Base-by-base conservation (phyloP, 169 alveolate genomes). In the Eimeria maxima region DNA sequence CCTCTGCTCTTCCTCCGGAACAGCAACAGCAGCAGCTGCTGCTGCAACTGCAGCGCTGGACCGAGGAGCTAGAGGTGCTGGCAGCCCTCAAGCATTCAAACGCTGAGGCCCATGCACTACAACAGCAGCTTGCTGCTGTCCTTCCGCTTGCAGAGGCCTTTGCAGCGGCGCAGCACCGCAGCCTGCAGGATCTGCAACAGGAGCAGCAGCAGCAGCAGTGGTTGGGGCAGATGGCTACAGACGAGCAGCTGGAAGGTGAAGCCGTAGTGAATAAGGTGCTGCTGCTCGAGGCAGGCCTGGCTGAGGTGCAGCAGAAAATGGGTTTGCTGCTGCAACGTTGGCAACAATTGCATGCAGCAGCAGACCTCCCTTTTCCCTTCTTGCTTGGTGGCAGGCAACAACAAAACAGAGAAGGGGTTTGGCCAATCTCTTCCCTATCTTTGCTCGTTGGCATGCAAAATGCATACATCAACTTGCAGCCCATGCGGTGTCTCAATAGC, bases 391-490 rank as follows among this genome's bases (percentile, higher is more conserved):
- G 88, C 88, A 18, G 63, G 14, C 53, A 44, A 22, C 88, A 78
- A 63, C 44, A 11, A 33, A 78, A 27, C n/a, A 78, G 63, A 78
- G 38, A 78, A 42, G 88, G 88, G 38, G n/a, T 78, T 8, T 78
- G 60, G 65, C 88, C 65, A 22, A 63, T 78, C 14, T 29, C 88
- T n/a, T 47, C 38, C 20, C 27, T 78, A 16, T 78, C 88, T 44
- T 78, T 78, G 60, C 63, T 78, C 60, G 63, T 78, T 20, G 60
- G 88, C 18, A 38, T 22, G 38, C 53, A 78, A 42, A 78, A 78
- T 78, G 88, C 63, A 1, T 78, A 78, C 20, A 78, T 78, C 63
- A 78, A 78, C 88, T 44, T 78, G 63, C 88, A 78, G 63, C 88
- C 63, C 88, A 78, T 78, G 88, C 63, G 63, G 29, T 78, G 88